These are phyloP conservation scores for Rhodotorula graminis DNA, from an alignment of 768 basidiomycete species.

Conservation along the genomic window DNA sequence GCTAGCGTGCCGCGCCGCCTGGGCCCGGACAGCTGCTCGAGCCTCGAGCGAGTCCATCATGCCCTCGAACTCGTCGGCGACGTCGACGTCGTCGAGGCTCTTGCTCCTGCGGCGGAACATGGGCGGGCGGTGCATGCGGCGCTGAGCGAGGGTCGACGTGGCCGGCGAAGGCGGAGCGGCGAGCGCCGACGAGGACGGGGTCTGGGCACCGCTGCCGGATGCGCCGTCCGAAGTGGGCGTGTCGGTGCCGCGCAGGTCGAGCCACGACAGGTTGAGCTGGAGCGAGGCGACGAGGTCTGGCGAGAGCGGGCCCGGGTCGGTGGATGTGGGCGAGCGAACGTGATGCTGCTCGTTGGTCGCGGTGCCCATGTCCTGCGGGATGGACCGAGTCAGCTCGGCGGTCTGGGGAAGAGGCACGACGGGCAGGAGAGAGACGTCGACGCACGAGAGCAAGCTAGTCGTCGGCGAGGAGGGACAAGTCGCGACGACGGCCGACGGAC, in stretches of 20 bases:
- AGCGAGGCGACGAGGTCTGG: constrained; percentile 10
- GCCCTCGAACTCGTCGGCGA: neutral
- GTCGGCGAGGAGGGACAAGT: too few species aligned
- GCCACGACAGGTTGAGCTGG: constrained; percentile 10
- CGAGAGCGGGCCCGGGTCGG: neutral
- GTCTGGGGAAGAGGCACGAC: too few species aligned
- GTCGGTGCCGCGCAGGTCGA: constrained; percentile 5
- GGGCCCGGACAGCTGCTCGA: neutral
- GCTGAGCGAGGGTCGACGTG: constrained; percentile 15
- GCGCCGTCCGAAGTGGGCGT: neutral
- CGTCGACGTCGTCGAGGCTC: constrained; percentile 25
- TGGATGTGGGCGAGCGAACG: neutral
- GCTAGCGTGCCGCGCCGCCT: neutral
- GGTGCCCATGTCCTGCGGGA: too few species aligned
- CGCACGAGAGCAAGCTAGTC: too few species aligned
- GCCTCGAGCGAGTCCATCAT: neutral
- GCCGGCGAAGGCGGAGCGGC: neutral
- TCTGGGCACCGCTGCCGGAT: too few species aligned
- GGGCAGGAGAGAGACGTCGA: too few species aligned
- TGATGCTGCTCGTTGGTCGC: too few species aligned
- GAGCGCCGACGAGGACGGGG: too few species aligned
- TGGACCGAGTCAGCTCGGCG: too few species aligned
- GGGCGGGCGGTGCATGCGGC: constrained; percentile 10
- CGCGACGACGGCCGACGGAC: too few species aligned
- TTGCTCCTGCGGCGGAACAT: constrained; percentile 22